Conservation (phyloP, 345 rosid genomes). For the Fremontodendron californicum region DNA sequence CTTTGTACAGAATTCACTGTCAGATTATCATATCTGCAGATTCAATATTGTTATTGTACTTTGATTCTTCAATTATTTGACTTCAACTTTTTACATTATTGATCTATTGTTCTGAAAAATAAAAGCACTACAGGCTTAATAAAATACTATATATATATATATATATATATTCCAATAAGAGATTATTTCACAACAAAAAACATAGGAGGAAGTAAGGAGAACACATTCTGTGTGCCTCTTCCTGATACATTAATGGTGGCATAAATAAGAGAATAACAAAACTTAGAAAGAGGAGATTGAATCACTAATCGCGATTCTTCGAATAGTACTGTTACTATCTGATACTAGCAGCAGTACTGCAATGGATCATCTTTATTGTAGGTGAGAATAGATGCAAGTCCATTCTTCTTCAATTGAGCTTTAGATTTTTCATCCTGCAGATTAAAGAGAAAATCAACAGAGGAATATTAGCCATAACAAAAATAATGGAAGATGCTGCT, state of each 20-base stretch:
- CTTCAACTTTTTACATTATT: not conserved
- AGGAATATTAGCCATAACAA: not conserved
- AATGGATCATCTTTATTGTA: constrained; percentile 20
- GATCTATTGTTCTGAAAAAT: not conserved
- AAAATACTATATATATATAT: too few species aligned
- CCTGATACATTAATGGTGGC: not conserved
- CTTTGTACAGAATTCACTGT: not conserved
- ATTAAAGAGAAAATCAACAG: not conserved
- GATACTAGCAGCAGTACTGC: not conserved
- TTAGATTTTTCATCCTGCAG: constrained; percentile 52
- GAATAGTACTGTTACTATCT: not conserved
- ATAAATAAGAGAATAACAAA: not conserved
- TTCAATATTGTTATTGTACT: not conserved
- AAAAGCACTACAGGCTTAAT: not conserved
- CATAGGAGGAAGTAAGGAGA: not conserved
- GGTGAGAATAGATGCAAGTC: constrained; percentile 10
- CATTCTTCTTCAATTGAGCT: constrained; percentile 30
- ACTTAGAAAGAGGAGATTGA: not conserved
- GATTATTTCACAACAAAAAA: not conserved
- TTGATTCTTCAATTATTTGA: not conserved
- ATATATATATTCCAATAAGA: not conserved
- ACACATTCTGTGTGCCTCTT: constrained; percentile 11
- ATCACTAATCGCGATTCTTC: constrained; percentile 15
- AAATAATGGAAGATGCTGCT: constrained; percentile 10
- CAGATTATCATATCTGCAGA: not conserved